Percentiles rank a stretch among this genome's conserved stretches.
Evolutionary conservation across 2,329 filamentous ascomycete genomes (phyloP).

Genomic region (Bipolaris victoriae): DNA sequence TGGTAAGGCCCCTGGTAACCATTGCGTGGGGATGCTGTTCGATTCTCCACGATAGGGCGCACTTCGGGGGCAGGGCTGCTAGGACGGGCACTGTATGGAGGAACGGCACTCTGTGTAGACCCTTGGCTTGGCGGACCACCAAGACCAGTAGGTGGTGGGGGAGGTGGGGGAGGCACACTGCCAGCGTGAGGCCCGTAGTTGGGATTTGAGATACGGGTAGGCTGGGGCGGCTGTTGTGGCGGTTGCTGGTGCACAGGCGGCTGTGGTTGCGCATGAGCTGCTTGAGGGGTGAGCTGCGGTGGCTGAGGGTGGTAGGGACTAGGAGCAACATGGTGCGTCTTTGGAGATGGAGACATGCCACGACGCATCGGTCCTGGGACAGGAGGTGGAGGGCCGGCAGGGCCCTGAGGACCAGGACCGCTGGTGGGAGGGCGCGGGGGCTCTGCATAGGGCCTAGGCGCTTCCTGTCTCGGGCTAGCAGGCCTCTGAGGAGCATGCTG

Average conservation of each 20-base stretch:
- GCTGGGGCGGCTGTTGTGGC: conserved; percentile 44
- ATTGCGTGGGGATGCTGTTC: conserved; percentile 89
- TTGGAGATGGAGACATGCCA: conserved; percentile 64
- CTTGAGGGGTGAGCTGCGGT: conserved; percentile 58
- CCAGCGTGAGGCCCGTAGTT: conserved; percentile 54
- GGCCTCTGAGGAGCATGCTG: conserved; percentile 70
- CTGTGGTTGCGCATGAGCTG: conserved; percentile 56
- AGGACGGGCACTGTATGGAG: conserved; percentile 68
- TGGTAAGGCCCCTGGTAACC: conserved; percentile 83
- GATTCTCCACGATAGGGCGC: conserved; percentile 79
- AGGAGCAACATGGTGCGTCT: conserved; percentile 61
- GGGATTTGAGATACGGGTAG: conserved; percentile 56
- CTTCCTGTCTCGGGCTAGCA: conserved; percentile 77
- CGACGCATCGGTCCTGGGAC: conserved; percentile 53
- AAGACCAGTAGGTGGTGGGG: conserved; percentile 61
- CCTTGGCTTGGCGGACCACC: conserved; percentile 60
- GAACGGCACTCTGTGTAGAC: conserved; percentile 59
- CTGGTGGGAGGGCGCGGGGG: conserved; percentile 60
- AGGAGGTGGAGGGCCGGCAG: conserved; percentile 49
- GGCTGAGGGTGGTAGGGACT: conserved; percentile 56
- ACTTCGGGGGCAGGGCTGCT: conserved; percentile 85
- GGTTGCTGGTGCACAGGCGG: conserved; percentile 46
- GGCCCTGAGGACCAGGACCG: conserved; percentile 52
- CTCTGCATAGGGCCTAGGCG: conserved; percentile 72
- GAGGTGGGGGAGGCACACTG: conserved; percentile 61